Conservation (phyloP, 2,329 filamentous ascomycete genomes). For the Microdochium nivale region DNA sequence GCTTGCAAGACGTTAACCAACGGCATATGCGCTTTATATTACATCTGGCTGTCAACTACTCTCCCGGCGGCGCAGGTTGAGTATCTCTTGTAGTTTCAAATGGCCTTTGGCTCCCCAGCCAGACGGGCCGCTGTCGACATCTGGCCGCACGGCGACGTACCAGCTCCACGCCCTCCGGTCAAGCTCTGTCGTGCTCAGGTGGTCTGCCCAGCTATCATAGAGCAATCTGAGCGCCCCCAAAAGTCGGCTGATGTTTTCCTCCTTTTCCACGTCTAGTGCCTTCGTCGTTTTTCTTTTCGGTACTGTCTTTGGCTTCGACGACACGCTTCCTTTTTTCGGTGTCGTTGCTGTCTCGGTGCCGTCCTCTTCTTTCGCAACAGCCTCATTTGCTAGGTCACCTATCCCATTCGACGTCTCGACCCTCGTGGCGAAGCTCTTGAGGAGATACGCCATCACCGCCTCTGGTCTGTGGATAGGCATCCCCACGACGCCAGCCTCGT, state of each 20-base stretch:
- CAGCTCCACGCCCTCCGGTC: slow-evolving; percentile 72
- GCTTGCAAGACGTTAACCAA: too few relatives aligned
- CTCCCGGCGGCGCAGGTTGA: slow-evolving; percentile 43
- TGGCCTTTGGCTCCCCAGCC: slow-evolving; percentile 80
- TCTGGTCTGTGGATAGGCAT: slow-evolving; percentile 71
- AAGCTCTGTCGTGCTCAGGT: slow-evolving; percentile 55
- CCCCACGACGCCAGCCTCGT: slow-evolving; percentile 30
- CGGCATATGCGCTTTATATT: too few relatives aligned
- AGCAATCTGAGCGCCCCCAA: slow-evolving; percentile 64
- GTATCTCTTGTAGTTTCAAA: slow-evolving; percentile 57
- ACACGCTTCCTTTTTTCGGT: slow-evolving; percentile 5
- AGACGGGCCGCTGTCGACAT: slow-evolving; percentile 62
- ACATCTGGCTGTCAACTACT: too few relatives aligned
- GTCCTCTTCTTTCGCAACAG: background rate
- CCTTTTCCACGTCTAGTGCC: slow-evolving; percentile 49
- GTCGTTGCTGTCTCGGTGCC: slow-evolving; percentile 2
- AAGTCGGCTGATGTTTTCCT: slow-evolving; percentile 60
- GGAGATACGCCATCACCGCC: slow-evolving; percentile 50
- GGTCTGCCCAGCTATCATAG: slow-evolving; percentile 64
- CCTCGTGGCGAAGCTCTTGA: slow-evolving; percentile 49
- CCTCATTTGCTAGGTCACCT: slow-evolving; percentile 4
- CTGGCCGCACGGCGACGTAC: slow-evolving; percentile 70
- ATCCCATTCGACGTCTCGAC: slow-evolving; percentile 7
- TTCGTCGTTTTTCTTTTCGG: slow-evolving; percentile 45
- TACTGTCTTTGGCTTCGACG: slow-evolving; percentile 11